These are phyloP conservation scores for Celoporthe dispersa DNA, from an alignment of 2,329 filamentous ascomycete genomes.

Conservation along the genomic window DNA sequence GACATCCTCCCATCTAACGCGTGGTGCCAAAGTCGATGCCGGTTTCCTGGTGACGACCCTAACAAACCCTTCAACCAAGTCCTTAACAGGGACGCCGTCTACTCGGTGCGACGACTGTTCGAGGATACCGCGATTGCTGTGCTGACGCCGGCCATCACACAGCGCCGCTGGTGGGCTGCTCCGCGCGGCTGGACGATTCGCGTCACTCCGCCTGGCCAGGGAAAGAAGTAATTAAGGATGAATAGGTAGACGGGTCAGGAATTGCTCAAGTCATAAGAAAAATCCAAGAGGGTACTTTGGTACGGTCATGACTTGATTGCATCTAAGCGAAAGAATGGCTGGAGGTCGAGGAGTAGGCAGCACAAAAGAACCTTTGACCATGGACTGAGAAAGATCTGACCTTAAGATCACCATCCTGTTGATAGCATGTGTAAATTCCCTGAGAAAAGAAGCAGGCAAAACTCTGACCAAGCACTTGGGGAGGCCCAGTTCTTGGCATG, in stretches of 20 bases:
- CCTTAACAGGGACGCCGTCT: background rate
- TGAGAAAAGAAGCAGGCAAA: background rate
- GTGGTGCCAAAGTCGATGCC: background rate
- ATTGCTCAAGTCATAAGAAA: background rate
- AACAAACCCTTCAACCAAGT: background rate
- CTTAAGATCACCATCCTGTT: background rate
- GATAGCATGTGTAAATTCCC: no score
- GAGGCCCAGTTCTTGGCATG: background rate
- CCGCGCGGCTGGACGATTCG: no score
- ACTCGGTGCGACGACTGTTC: background rate
- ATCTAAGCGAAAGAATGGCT: background rate
- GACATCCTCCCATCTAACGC: background rate
- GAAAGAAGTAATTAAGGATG: background rate
- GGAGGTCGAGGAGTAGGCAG: background rate
- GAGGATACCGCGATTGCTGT: background rate
- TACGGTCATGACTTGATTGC: background rate
- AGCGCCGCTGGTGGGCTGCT: background rate
- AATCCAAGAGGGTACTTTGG: background rate
- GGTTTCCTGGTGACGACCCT: background rate
- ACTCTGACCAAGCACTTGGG: background rate
- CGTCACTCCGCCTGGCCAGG: background rate
- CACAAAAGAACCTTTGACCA: no score
- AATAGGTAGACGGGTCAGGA: background rate
- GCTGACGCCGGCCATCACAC: constrained; percentile 1
- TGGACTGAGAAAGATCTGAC: background rate